These are phyloP conservation scores for Grosmannia huntii DNA, from an alignment of 2,329 filamentous ascomycete species.

Conservation along the genomic window DNA sequence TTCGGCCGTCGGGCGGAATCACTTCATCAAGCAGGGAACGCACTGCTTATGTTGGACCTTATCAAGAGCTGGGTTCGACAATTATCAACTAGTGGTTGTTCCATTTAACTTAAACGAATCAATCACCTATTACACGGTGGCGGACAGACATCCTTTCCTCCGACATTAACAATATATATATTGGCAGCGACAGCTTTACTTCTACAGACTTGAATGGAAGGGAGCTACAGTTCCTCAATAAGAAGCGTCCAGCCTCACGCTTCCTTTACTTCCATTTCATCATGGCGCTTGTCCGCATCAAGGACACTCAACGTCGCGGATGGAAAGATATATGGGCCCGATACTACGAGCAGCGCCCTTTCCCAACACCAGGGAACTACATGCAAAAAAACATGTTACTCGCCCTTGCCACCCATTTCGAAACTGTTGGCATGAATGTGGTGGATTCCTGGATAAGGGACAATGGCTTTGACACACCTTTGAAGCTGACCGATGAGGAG, in stretches of 20 bases:
- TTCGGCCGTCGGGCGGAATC: constrained; percentile 8
- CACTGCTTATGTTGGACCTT: constrained; percentile 2
- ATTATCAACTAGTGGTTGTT: constrained; percentile 15
- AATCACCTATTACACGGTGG: constrained; percentile 8
- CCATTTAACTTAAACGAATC: constrained; percentile 1
- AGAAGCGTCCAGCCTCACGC: constrained; percentile 12
- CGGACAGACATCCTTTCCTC: constrained; percentile 5
- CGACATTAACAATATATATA: background rate
- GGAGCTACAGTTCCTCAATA: constrained; percentile 8
- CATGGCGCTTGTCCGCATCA: constrained; percentile 13
- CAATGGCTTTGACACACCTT: constrained; percentile 5
- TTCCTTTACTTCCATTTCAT: constrained; percentile 16
- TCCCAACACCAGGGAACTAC: constrained; percentile 13
- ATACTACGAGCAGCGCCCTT: constrained; percentile 12
- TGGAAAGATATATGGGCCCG: constrained; percentile 13
- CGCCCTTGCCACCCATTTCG: constrained; percentile 6
- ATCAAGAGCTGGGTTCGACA: constrained; percentile 17
- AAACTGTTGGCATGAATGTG: constrained; percentile 1
- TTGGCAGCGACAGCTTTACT: background rate
- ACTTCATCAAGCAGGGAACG: constrained; percentile 6
- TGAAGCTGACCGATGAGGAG: constrained; percentile 3
- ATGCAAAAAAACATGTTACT: constrained; percentile 12
- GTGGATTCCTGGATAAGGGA: constrained; percentile 6
- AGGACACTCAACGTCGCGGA: constrained; percentile 5
- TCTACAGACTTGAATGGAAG: constrained; percentile 1